Evolutionary conservation across 345 rosid genomes (phyloP).

Genomic region (Barbarea vulgaris): DNA sequence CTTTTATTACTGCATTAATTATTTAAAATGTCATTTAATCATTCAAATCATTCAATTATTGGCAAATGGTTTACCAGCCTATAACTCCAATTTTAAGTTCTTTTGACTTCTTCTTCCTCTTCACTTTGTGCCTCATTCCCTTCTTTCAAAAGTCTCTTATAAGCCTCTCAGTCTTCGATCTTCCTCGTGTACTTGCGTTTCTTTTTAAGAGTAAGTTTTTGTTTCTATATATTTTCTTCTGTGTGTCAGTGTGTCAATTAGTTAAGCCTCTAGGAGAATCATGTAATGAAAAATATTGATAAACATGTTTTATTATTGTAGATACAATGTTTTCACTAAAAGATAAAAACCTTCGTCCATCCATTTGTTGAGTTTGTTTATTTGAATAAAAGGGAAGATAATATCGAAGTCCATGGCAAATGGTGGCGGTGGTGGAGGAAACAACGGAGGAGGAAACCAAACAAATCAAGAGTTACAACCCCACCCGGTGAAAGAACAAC

Average conservation of each 20-base stretch:
- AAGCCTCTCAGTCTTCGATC: neutral
- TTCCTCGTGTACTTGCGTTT: constrained; percentile 11
- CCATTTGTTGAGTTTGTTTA: neutral
- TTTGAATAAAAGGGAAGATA: neutral
- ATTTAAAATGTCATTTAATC: constrained; percentile 10
- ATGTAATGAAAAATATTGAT: neutral
- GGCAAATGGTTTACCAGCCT: neutral
- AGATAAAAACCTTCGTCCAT: neutral
- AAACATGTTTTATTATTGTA: neutral
- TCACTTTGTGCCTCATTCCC: neutral
- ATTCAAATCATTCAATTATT: neutral
- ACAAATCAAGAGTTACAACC: constrained; percentile 50
- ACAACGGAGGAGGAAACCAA: constrained; percentile 37
- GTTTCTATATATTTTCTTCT: neutral
- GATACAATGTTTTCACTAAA: neutral
- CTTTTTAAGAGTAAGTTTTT: neutral
- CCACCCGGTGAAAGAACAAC: constrained; percentile 64
- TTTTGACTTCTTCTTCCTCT: constrained; percentile 15
- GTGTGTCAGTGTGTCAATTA: neutral
- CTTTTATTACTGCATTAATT: constrained; percentile 30
- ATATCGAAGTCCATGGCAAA: constrained; percentile 21
- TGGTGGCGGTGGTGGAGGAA: constrained; percentile 32
- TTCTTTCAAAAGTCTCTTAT: neutral
- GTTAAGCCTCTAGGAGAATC: neutral
- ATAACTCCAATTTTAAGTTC: neutral